Conservation (phyloP, 345 rosid genomes). For the Populus tremula region DNA sequence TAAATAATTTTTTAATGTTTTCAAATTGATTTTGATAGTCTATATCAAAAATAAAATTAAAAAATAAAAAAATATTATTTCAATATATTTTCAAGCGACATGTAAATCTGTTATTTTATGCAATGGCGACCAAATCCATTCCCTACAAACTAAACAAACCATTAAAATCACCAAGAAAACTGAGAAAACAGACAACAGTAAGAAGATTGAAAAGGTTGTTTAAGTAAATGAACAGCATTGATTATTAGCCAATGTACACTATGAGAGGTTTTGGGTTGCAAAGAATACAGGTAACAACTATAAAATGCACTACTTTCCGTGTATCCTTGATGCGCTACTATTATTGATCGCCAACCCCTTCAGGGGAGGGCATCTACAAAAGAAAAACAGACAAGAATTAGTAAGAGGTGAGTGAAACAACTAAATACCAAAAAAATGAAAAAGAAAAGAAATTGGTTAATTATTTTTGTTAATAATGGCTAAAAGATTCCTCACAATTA, state of each 20-base stretch:
- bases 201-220: not conserved
- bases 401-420: not conserved
- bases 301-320: not conserved
- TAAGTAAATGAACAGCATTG: not conserved
- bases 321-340: slow-evolving; percentile 5
- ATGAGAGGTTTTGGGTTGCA: not conserved
- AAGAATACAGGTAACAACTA: not conserved
- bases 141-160: too few relatives aligned
- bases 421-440: too few relatives aligned
- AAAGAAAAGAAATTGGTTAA: not conserved
- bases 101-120: too few relatives aligned
- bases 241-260: not conserved
- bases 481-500: not conserved
- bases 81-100: too few relatives aligned
- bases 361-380: slow-evolving; percentile 12
- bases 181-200: too few relatives aligned
- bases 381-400: not conserved
- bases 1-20: too few relatives aligned
- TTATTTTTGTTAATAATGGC: not conserved
- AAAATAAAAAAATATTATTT: too few relatives aligned
- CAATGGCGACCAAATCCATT: too few relatives aligned
- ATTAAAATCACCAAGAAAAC: too few relatives aligned
- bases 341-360: slow-evolving; percentile 10
- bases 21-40: too few relatives aligned
- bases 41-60: too few relatives aligned